These are phyloP conservation scores for Guyanaporus albipodus DNA, from an alignment of 768 basidiomycete genomes.

Conservation along the genomic window DNA sequence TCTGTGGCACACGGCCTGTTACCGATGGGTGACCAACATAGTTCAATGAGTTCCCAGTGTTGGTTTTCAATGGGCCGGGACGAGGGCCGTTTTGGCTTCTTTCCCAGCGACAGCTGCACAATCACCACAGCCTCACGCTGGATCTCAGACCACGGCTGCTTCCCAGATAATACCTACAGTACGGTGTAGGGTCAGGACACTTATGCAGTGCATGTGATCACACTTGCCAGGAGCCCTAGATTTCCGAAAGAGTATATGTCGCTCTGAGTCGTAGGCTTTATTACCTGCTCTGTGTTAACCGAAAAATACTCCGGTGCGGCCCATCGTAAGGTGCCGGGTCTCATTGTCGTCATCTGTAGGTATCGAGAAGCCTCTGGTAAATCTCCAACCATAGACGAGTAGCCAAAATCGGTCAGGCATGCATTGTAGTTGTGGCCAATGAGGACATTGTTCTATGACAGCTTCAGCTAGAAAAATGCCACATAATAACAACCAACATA, in stretches of 20 bases:
- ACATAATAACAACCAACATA: too few relatives aligned
- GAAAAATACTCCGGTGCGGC: constrained; percentile 25
- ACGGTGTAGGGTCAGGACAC: not conserved
- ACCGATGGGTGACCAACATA: constrained; percentile 1
- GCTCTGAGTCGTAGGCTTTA: not conserved
- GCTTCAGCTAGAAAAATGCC: too few relatives aligned
- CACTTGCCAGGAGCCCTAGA: constrained; percentile 22
- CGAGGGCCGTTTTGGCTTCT: not conserved
- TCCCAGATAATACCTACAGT: constrained; percentile 22
- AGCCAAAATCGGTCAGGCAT: too few relatives aligned
- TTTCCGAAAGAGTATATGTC: constrained; percentile 28
- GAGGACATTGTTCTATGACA: too few relatives aligned
- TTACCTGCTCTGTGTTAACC: constrained; percentile 4
- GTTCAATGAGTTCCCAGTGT: constrained; percentile 5
- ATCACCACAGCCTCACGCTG: not conserved
- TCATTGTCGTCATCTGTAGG: too few relatives aligned
- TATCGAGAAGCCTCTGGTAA: too few relatives aligned
- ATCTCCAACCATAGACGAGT: too few relatives aligned
- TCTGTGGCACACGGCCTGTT: not conserved
- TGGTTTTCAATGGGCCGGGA: constrained; percentile 1
- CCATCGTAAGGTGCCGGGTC: too few relatives aligned
- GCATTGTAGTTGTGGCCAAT: too few relatives aligned
- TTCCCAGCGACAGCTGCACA: not conserved
- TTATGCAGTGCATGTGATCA: not conserved
- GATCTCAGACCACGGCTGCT: constrained; percentile 1